Evolutionary conservation across 2,329 filamentous ascomycete genomes (phyloP), one percentile per base, ranked within the genome.

Genomic region (Thermomyces lanuginosus): DNA sequence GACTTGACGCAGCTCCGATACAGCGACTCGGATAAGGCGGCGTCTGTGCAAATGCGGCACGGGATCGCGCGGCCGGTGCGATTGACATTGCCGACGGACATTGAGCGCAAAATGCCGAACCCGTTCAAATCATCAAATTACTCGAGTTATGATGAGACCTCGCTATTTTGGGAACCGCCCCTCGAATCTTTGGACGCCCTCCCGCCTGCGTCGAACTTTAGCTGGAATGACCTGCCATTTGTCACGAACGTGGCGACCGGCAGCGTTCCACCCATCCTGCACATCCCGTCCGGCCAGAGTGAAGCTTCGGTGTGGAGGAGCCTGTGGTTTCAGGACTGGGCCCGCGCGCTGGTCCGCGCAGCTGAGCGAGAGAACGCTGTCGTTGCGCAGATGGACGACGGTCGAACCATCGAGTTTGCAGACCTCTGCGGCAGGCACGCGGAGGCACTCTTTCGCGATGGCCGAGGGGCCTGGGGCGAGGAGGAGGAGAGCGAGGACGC

Each of bases 281-380:
- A 58, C 28, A 37, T 62, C 8, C 34, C 40, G 9, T 39, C 42
- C 6, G 30, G 45, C 14, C 43, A 44, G 16, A 41, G 48, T 22
- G 23, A 25, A 6, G n/a, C n/a, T n/a, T n/a, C n/a, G n/a, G 55
- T 46, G 40, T 67, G 61, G 60, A 36, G 45, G 4, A 45, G 48
- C 9, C 53, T 66, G 41, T 68, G 64, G 64, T 66, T 55, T 38
- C 46, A 56, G 4, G 48, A 49, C 2, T 54, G 58, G 44, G 49
- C 51, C 7, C 60, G 63, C 17, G 62, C 61, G 2, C 46, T 69
- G 6, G 45, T 67, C 4, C 58, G 61, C 23, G 56, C 54, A 32
- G 59, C 60, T 36, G 51, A 64, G 35, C 60, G 61, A n/a, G n/a
- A n/a, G n/a, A n/a, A n/a, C n/a, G n/a, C n/a, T n/a, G n/a, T n/a